phyloP scores from a whole-genome alignment of 2,329 filamentous ascomycete species.

The Endoconidiophora laricicola region DNA sequence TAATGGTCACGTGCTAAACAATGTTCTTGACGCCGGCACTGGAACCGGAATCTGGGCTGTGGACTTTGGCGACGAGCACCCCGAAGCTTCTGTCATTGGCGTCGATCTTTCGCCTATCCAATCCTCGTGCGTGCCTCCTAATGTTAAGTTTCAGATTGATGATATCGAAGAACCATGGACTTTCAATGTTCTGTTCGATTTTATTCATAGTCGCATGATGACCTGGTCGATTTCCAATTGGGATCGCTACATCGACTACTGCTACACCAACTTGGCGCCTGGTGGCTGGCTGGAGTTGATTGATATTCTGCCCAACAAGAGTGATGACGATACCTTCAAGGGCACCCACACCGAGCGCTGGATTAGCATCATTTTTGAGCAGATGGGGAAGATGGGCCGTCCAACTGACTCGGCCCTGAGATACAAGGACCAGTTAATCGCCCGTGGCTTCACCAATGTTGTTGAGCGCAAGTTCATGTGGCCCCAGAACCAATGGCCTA shows the following conservation, averaged over 20 bases:
- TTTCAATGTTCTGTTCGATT: constrained; percentile 24
- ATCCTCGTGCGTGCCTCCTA: constrained; percentile 28
- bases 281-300: constrained; percentile 22
- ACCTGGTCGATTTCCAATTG: constrained; percentile 18
- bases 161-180: constrained; percentile 27
- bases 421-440: constrained; percentile 25
- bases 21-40: constrained; percentile 20
- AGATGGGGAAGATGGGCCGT: constrained; percentile 19
- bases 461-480: constrained; percentile 30
- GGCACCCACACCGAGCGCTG: constrained; percentile 18
- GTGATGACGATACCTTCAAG: constrained; percentile 20
- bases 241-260: constrained; percentile 22
- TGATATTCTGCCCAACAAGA: constrained; percentile 18
- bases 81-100: constrained; percentile 21
- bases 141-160: constrained; percentile 31
- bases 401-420: constrained; percentile 17
- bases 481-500: constrained; percentile 35
- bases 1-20: constrained; percentile 12
- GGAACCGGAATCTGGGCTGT: constrained; percentile 21
- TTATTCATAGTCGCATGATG: constrained; percentile 22
- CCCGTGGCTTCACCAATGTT: constrained; percentile 37
- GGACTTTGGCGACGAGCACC: constrained; percentile 19
- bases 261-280: constrained; percentile 21
- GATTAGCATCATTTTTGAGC: constrained; percentile 19
- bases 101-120: constrained; percentile 29